Conservation (phyloP, 768 basidiomycete genomes). For the Zangia roseola region DNA sequence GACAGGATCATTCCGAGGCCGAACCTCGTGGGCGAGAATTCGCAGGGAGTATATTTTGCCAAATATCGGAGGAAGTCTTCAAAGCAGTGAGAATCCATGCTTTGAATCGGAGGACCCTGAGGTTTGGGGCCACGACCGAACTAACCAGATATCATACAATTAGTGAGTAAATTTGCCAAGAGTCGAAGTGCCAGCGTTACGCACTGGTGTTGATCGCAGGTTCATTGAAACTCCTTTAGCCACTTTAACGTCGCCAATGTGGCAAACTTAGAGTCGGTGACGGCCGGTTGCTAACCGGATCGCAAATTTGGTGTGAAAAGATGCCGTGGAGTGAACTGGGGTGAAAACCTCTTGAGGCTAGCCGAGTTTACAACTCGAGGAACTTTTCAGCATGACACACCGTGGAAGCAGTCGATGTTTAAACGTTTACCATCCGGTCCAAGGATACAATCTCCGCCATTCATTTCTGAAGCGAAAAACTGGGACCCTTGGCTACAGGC, state of each 20-base stretch:
- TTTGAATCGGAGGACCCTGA: too few relatives aligned
- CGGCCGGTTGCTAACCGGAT: constrained; percentile 6
- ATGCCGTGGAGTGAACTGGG: background rate
- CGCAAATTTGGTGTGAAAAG: background rate
- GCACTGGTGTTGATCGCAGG: background rate
- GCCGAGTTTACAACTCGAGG: background rate
- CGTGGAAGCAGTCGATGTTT: too few relatives aligned
- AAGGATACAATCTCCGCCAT: background rate
- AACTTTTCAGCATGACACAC: too few relatives aligned
- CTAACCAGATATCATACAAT: too few relatives aligned
- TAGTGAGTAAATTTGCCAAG: too few relatives aligned
- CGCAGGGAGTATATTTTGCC: background rate
- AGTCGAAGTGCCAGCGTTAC: too few relatives aligned
- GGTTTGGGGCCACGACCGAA: too few relatives aligned
- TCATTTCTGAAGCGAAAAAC: too few relatives aligned
- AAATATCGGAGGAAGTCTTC: too few relatives aligned
- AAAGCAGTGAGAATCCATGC: too few relatives aligned
- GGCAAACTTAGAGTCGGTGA: background rate
- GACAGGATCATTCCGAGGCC: too few relatives aligned
- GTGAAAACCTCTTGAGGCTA: background rate
- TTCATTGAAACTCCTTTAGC: background rate
- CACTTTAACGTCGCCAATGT: constrained; percentile 8
- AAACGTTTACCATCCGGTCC: background rate
- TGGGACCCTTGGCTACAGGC: too few relatives aligned
- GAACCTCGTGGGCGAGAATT: background rate